A percentile compares a stretch with the other conserved stretches of the same genome.
phyloP scores from a whole-genome alignment of 176 grass and related monocot species.

The Aegilops speltoides region DNA sequence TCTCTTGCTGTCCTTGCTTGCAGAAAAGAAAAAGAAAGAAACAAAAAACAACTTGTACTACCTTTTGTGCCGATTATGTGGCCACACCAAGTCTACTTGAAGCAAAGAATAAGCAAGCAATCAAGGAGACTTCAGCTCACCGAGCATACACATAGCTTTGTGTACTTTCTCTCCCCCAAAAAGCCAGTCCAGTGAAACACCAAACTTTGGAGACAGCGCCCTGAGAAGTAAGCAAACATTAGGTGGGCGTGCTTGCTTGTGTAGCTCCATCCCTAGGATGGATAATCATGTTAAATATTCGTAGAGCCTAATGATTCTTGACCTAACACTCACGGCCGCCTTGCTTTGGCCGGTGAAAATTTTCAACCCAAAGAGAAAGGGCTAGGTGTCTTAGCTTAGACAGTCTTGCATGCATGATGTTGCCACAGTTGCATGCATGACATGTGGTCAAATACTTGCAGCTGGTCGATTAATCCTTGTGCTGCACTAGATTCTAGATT shows the following conservation, averaged over 20 bases:
- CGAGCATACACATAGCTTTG: constrained; percentile 46
- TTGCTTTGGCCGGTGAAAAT: constrained; percentile 29
- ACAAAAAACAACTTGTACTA: neutral
- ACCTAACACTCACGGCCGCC: constrained; percentile 42
- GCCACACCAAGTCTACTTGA: constrained; percentile 27
- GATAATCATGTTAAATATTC: constrained; percentile 41
- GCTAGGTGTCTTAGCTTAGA: constrained; percentile 36
- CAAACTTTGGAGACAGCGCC: constrained; percentile 82
- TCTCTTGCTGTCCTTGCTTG: neutral
- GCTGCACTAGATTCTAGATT: constrained; percentile 2
- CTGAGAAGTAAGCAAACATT: constrained; percentile 73
- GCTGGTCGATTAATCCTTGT: constrained; percentile 27
- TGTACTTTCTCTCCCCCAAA: constrained; percentile 27
- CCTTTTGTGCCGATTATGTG: constrained; percentile 16
- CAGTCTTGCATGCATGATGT: constrained; percentile 42
- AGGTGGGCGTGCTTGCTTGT: constrained; percentile 52
- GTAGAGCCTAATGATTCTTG: constrained; percentile 55
- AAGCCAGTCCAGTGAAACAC: constrained; percentile 38
- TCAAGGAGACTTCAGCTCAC: constrained; percentile 36
- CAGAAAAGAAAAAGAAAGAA: neutral
- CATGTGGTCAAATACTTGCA: constrained; percentile 40
- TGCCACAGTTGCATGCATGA: constrained; percentile 28
- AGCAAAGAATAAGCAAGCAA: constrained; percentile 40
- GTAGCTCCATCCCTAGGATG: constrained; percentile 9
- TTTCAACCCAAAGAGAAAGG: constrained; percentile 30